A percentile compares a stretch with the other conserved stretches of the same genome.
Evolutionary conservation across 129 eudicot genomes (phyloP).

Genomic region (Logfia minima): DNA sequence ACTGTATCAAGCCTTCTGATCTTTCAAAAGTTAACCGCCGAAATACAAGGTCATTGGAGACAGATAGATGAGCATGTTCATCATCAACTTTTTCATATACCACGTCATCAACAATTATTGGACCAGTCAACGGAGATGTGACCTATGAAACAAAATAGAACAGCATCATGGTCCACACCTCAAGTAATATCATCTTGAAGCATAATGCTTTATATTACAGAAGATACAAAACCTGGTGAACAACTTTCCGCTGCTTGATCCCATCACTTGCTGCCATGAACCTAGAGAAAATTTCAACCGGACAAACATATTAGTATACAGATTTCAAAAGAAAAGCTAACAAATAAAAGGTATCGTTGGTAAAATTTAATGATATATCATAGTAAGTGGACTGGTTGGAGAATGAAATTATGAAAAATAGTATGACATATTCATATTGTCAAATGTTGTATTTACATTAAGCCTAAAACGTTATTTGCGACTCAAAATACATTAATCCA

Average conservation of each 20-base stretch:
- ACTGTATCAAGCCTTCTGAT: constrained; percentile 78
- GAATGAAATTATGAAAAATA: too few relatives aligned
- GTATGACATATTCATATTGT: too few relatives aligned
- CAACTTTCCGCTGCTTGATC: constrained; percentile 64
- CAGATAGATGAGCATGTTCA: constrained; percentile 42
- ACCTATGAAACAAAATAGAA: constrained; percentile 43
- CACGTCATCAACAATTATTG: constrained; percentile 73
- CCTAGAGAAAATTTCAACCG: constrained; percentile 39
- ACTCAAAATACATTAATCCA: not conserved
- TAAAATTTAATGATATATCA: not conserved
- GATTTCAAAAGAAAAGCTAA: not conserved
- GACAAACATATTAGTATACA: not conserved
- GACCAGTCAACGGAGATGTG: constrained; percentile 72
- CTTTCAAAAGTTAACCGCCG: constrained; percentile 83
- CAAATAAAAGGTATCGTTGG: not conserved
- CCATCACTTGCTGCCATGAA: constrained; percentile 89
- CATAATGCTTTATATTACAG: not conserved
- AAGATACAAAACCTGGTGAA: constrained; percentile 63
- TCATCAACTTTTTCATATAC: constrained; percentile 72
- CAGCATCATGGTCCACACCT: constrained; percentile 3
- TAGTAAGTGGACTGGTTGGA: not conserved
- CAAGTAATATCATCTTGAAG: constrained; percentile 19
- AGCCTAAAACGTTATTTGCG: not conserved
- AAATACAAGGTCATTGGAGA: constrained; percentile 56
- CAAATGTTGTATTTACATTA: too few relatives aligned